Base-by-base conservation (phyloP, 495 filamentous ascomycete species). In the Xylaria acuta region DNA sequence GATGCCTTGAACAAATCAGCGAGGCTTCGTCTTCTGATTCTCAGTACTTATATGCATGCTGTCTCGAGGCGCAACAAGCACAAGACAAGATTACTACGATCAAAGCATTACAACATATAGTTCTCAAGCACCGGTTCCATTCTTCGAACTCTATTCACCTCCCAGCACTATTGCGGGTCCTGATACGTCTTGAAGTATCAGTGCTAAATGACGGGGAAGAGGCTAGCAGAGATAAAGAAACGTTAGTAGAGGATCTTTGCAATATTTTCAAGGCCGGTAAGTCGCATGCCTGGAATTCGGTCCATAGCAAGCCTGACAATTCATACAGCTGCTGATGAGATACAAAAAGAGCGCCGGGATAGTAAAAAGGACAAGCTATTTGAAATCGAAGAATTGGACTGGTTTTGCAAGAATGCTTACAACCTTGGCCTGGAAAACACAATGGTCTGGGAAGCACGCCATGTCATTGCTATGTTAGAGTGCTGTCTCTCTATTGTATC, bases 371-470 rank as follows among this genome's bases (percentile, higher is more conserved):
- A 76, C 41, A 78, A 78, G 34, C 71, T 86, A 18, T 91, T 92
- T 78, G 87, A 82, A 1, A 58, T 85, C 27, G 80, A 81, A 34
- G 93, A 97, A 71, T 82, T 95, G 3, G 86, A 95, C 76, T 96
- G 94, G 93, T 93, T 97, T 79, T 90, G 89, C 59, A 88, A 89
- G 67, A 94, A 91, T 73, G 88, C 89, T 8, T 97, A 96, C 79
- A 94, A 95, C 73, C 78, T 93, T 32, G 88, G 89, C 0, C 77
- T 95, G 2, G 89, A 90, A 73, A 82, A 88, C 49, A 87, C 88
- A 43, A 83, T 83, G 0, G 79, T 73, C 16, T 90, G 91, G 85
- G 76, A 85, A 22, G 84, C 89, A 7, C 78, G 81, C 9, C 79
- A 82, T 54, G 83, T 88, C 0, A 68, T 90, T 36, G 80, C 86